Base-by-base conservation (phyloP, 139 green algal genomes). In the Auxenochlorella protothecoides region DNA sequence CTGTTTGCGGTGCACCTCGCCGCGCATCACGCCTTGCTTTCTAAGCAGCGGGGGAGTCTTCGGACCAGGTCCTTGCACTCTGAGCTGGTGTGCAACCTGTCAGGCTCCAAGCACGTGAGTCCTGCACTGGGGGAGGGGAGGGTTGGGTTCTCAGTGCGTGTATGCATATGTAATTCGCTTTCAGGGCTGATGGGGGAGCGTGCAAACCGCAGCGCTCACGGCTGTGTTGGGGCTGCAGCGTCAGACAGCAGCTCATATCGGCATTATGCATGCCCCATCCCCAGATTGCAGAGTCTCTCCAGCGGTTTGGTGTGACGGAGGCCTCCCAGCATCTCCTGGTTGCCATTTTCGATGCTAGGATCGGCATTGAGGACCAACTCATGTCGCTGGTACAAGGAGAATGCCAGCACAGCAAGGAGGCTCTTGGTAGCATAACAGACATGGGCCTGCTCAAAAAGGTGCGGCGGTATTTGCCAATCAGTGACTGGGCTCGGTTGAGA, bases 71-170 rank as follows among this genome's bases (percentile, higher is more conserved):
- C 68, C 4, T 53, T 90, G 53, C 85, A 91, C 61, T 71, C 85
- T 10, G 86, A 91, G 80, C 76, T 91, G 12, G 77, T 90, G 2
- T 89, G 80, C 64, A 74, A 72, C 63, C 54, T 90, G 7, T 80
- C 82, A 13, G 81, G 82, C 4, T 81, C 72, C 10, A 86, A 83
- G 16, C 85, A 91, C 57, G 85, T 89, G 64, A 72, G 81, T 57
- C 9, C 6, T 55, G 64, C 65, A 10, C 10, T 6, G 6, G n/a
- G 27, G 15, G 8, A 14, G 27, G 27, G 27, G 6, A 54, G 14
- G 10, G 62, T 66, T 14, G 63, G 27, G 5, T 68, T 6, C 27
- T 68, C 14, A 44, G 53, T 9, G 3, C 14, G 14, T 27, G 13
- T 53, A 3, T 68, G 14, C 52, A 8, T 9, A 2, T 12, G 27